phyloP scores from a whole-genome alignment of 164 flowering plant species.

The Sextonia rubra region DNA sequence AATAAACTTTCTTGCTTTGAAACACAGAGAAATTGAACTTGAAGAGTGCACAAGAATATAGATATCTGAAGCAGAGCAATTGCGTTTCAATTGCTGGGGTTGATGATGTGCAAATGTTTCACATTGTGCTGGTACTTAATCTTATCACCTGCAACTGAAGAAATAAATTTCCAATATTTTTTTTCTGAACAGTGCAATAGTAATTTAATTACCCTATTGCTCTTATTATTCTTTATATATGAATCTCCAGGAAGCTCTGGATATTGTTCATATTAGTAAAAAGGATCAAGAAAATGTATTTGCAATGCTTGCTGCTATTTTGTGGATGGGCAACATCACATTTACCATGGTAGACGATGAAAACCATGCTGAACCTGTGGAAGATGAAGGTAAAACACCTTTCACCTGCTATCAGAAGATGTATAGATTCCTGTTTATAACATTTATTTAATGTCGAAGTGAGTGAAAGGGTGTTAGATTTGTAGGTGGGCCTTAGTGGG shows the following conservation, averaged over 20 bases:
- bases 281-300: slow-evolving; percentile 87
- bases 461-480: no score
- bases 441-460: no score
- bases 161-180: background rate
- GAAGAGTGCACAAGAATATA: slow-evolving; percentile 65
- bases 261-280: slow-evolving; percentile 85
- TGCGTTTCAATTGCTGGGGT: slow-evolving; percentile 74
- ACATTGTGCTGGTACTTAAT: slow-evolving; percentile 52
- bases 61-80: slow-evolving; percentile 80
- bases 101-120: slow-evolving; percentile 86
- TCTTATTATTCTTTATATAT: background rate
- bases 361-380: slow-evolving; percentile 86
- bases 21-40: slow-evolving; percentile 71
- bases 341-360: slow-evolving; percentile 78
- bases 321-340: slow-evolving; percentile 93
- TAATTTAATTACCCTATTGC: background rate
- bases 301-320: slow-evolving; percentile 93
- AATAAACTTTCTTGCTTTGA: background rate
- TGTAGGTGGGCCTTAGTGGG: no score
- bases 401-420: background rate
- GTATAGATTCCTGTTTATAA: background rate
- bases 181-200: background rate
- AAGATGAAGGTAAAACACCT: slow-evolving; percentile 71
- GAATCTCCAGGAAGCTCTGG: slow-evolving; percentile 76
- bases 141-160: background rate